A percentile compares a stretch with the other conserved stretches of the same genome.
Evolutionary conservation across 495 filamentous ascomycete species (phyloP).

Genomic region (Talaromyces adpressus): DNA sequence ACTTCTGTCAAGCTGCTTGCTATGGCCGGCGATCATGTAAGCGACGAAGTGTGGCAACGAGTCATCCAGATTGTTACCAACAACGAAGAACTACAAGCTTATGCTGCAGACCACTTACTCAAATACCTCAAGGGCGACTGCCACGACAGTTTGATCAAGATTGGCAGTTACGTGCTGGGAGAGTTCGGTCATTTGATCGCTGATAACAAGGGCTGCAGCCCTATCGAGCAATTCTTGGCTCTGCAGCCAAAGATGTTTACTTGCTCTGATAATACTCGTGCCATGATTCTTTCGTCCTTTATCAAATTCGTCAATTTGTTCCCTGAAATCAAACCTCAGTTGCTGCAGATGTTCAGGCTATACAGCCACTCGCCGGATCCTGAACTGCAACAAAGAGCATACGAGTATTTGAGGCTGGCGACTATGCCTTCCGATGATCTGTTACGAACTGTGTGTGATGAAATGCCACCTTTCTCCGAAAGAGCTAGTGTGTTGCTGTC

Average conservation of each 20-base stretch:
- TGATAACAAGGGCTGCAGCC: conserved; percentile 87
- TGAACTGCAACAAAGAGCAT: conserved; percentile 93
- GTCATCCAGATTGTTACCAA: conserved; percentile 99
- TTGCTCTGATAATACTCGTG: conserved; percentile 81
- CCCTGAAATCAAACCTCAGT: conserved; percentile 95
- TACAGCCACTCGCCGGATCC: conserved; percentile 96
- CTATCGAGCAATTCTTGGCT: conserved; percentile 95
- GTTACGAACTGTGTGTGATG: conserved; percentile 91
- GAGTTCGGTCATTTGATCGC: conserved; percentile 98
- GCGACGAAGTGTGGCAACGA: conserved; percentile 98
- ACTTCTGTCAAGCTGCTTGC: conserved; percentile 92
- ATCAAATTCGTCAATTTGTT: conserved; percentile 98
- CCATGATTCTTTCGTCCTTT: conserved; percentile 90
- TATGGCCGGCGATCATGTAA: conserved; percentile 96
- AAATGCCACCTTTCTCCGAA: conserved; percentile 99
- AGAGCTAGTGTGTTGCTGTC: conserved; percentile 86
- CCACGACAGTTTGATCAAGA: conserved; percentile 96
- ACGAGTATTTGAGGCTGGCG: conserved; percentile 87
- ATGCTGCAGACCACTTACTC: conserved; percentile 87
- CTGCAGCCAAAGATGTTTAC: conserved; percentile 84
- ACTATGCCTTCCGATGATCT: conserved; percentile 85
- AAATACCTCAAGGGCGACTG: conserved; percentile 87
- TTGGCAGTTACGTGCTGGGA: conserved; percentile 89
- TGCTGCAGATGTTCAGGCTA: conserved; percentile 78
- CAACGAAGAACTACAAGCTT: conserved; percentile 96